Evolutionary conservation across 2,329 filamentous ascomycete species (phyloP).

Genomic region (Fusarium clavum): DNA sequence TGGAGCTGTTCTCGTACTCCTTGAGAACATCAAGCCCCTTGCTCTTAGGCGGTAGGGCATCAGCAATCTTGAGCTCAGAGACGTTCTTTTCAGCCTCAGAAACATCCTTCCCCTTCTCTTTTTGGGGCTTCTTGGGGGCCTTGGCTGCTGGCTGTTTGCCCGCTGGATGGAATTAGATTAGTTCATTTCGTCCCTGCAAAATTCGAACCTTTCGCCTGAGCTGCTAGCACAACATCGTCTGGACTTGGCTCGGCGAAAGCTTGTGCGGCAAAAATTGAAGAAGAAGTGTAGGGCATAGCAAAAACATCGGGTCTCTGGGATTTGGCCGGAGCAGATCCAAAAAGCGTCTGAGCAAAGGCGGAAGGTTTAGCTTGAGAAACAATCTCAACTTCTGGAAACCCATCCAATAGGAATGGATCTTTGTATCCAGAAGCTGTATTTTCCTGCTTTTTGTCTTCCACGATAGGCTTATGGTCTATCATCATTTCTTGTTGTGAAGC

Average conservation of each 20-base stretch:
- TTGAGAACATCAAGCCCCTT: constrained; percentile 88
- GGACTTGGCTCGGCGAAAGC: constrained; percentile 89
- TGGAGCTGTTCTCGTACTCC: constrained; percentile 79
- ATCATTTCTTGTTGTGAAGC: neutral
- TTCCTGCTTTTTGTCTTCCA: neutral
- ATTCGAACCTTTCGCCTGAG: constrained; percentile 89
- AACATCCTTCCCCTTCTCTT: constrained; percentile 55
- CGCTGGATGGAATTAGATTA: constrained; percentile 66
- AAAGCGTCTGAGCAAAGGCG: constrained; percentile 66
- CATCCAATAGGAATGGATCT: neutral
- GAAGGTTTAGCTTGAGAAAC: constrained; percentile 56
- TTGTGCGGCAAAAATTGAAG: constrained; percentile 63
- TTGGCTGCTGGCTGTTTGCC: constrained; percentile 61
- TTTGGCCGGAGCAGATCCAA: constrained; percentile 56
- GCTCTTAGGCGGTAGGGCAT: constrained; percentile 69
- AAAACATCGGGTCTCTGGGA: constrained; percentile 50
- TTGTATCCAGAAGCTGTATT: neutral
- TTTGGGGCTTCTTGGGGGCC: constrained; percentile 55
- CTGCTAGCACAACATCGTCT: constrained; percentile 87
- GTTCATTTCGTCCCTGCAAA: constrained; percentile 62
- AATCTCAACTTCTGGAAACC: constrained; percentile 5
- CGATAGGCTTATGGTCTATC: neutral
- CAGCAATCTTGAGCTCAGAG: constrained; percentile 58
- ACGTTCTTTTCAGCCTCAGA: constrained; percentile 45
- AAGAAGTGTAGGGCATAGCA: constrained; percentile 63